A percentile compares a stretch with the other conserved stretches of the same genome.
These are phyloP conservation scores for Musa itinerans DNA, from an alignment of 176 grass and related monocot species.

Conservation along the genomic window DNA sequence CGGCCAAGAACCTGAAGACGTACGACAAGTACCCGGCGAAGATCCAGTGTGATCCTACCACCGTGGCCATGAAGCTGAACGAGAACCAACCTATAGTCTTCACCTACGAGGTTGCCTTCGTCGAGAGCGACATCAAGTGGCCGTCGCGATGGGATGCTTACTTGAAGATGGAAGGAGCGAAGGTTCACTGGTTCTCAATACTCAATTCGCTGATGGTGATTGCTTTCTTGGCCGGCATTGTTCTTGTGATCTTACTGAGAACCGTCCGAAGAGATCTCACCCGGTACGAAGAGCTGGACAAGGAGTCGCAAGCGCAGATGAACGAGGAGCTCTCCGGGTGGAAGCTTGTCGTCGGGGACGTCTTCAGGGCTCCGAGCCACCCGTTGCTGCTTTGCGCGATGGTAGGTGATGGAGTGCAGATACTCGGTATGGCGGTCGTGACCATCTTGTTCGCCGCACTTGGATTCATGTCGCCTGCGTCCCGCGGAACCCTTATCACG, in stretches of 20 bases:
- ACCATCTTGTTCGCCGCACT: slow-evolving; percentile 71
- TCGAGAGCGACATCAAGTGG: slow-evolving; percentile 41
- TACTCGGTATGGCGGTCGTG: slow-evolving; percentile 46
- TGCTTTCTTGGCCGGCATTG: slow-evolving; percentile 46
- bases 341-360: slow-evolving; percentile 48
- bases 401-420: slow-evolving; percentile 55
- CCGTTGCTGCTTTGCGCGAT: slow-evolving; percentile 45
- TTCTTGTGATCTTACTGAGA: slow-evolving; percentile 54
- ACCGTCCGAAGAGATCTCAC: slow-evolving; percentile 55
- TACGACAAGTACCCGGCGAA: slow-evolving; percentile 37
- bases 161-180: slow-evolving; percentile 47
- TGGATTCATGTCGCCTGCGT: slow-evolving; percentile 71
- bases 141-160: slow-evolving; percentile 68
- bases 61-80: slow-evolving; percentile 34
- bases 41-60: slow-evolving; percentile 30
- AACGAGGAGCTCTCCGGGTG: slow-evolving; percentile 41
- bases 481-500: slow-evolving; percentile 37
- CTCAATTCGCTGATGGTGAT: slow-evolving; percentile 56
- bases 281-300: slow-evolving; percentile 39
- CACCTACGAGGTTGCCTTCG: slow-evolving; percentile 48
- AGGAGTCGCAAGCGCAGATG: slow-evolving; percentile 19
- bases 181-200: slow-evolving; percentile 75
- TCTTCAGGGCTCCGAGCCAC: slow-evolving; percentile 36
- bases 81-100: slow-evolving; percentile 30
- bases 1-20: slow-evolving; percentile 19